Evolutionary conservation across 768 basidiomycete species (phyloP), one percentile per base, ranked within the genome.

Genomic region (Lyophyllum atratum): DNA sequence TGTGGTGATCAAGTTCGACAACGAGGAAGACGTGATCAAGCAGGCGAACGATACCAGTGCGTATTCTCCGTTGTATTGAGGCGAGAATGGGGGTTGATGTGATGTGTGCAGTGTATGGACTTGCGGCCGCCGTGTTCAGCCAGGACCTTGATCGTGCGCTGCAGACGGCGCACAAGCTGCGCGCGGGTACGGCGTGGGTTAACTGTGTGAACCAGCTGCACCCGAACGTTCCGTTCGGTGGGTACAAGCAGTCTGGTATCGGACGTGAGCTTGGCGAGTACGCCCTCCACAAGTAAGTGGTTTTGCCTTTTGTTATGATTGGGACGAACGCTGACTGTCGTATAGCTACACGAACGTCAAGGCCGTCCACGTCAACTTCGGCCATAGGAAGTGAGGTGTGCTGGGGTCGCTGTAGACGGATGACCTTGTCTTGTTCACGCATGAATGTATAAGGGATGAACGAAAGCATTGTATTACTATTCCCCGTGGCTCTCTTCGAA

Each of bases 41-140:
- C 80, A 84, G 66, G 96, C 93, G 25, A 99, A 99, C 72, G 88
- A 96, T 68, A 89, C 91, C 4, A 33, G 71, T 72, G 49, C 39
- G 39, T 40, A 4, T 37, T 37, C 17, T 37, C 12, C 12, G 34
- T 37, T 9, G 31, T 6, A 6, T 33, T 33, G 31, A 12, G 31
- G 12, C 7, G 14, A 39, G 8, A 17, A 6, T 39, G 37, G 4
- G 4, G 6, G 4, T 4, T 39, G 14, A 17, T 39, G 37, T 10
- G 4, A 40, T 19, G n/a, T 15, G 4, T 15, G 15, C 28, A 10
- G 66, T 79, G 22, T 96, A 95, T 70, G 95, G 95, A 56, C 84
- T 97, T 44, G 93, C 93, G 14, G 86, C 90, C 2, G 89, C 90
- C 8, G 85, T 98, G 52, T 97, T 95, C 80, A 86, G 90, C 33